phyloP scores from a whole-genome alignment of 495 filamentous ascomycete species.

The Daldinia childiae region DNA sequence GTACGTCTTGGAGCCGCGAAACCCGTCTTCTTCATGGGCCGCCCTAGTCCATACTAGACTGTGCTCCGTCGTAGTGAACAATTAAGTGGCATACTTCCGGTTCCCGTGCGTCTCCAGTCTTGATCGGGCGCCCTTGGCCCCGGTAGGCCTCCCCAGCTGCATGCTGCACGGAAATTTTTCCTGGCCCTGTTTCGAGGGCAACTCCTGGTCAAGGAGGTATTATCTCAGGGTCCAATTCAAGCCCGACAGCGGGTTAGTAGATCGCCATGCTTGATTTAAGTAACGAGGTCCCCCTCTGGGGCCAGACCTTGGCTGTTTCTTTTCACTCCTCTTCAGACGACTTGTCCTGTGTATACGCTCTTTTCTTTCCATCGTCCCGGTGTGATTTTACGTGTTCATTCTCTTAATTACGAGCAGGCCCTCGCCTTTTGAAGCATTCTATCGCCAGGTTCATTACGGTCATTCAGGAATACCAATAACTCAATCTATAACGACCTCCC shows the following conservation, averaged over 20 bases:
- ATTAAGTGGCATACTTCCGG: slow-evolving; percentile 42
- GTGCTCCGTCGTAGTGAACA: slow-evolving; percentile 18
- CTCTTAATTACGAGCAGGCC: slow-evolving; percentile 65
- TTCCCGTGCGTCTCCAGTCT: slow-evolving; percentile 25
- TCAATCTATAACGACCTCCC: slow-evolving; percentile 22
- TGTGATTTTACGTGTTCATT: slow-evolving; percentile 43
- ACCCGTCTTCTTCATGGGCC: slow-evolving; percentile 20
- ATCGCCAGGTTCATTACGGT: slow-evolving; percentile 46
- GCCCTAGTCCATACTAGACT: slow-evolving; percentile 26
- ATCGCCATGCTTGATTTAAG: slow-evolving; percentile 66
- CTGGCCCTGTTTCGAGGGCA: slow-evolving; percentile 59
- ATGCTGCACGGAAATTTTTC: slow-evolving; percentile 48
- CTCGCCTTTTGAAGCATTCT: slow-evolving; percentile 55
- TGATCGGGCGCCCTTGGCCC: slow-evolving; percentile 27
- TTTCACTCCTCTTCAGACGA: slow-evolving; percentile 50
- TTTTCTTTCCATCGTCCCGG: slow-evolving; percentile 43
- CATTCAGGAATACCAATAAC: slow-evolving; percentile 38
- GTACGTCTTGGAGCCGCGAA: slow-evolving; percentile 34
- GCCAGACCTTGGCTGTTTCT: slow-evolving; percentile 49
- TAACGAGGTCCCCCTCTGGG: slow-evolving; percentile 45
- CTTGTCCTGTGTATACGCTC: slow-evolving; percentile 46
- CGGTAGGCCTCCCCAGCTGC: slow-evolving; percentile 30
- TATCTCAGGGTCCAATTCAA: slow-evolving; percentile 33
- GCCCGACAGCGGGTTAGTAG: slow-evolving; percentile 38
- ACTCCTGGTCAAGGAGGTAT: slow-evolving; percentile 50